These are phyloP conservation scores for Penicillium concentricum DNA, from an alignment of 2,329 filamentous ascomycete species.

Conservation along the genomic window DNA sequence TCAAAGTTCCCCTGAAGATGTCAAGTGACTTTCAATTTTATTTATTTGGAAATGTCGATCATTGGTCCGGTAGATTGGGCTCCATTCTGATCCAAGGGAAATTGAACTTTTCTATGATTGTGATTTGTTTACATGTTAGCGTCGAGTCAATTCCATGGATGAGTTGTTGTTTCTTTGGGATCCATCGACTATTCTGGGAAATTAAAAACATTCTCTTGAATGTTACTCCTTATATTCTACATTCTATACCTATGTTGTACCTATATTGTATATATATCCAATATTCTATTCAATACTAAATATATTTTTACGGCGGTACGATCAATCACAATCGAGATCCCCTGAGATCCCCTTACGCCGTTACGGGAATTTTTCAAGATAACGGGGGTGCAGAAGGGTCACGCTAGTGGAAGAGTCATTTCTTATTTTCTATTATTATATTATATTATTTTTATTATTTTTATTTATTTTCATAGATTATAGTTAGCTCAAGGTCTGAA, in stretches of 20 bases:
- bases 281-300: neutral
- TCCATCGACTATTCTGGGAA: neutral
- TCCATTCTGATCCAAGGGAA: constrained; percentile 7
- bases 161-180: neutral
- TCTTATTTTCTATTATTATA: constrained; percentile 19
- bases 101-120: constrained; percentile 11
- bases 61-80: constrained; percentile 2
- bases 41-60: constrained; percentile 1
- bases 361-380: constrained; percentile 25
- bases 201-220: neutral
- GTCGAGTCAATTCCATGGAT: constrained; percentile 25
- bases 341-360: constrained; percentile 22
- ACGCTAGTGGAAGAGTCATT: constrained; percentile 25
- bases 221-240: neutral
- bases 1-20: constrained; percentile 9
- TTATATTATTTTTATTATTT: neutral
- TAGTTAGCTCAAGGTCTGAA: constrained; percentile 18
- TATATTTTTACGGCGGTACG: neutral
- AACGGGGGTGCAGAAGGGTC: constrained; percentile 29
- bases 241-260: neutral
- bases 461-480: neutral
- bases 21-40: constrained; percentile 6
- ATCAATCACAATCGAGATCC: constrained; percentile 7
- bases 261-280: too few species aligned
- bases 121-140: constrained; percentile 27